Evolutionary conservation across 371 early-diverging fungal species (phyloP), one percentile per base, ranked within the genome.

Genomic region (Syncephalastrum sp.): DNA sequence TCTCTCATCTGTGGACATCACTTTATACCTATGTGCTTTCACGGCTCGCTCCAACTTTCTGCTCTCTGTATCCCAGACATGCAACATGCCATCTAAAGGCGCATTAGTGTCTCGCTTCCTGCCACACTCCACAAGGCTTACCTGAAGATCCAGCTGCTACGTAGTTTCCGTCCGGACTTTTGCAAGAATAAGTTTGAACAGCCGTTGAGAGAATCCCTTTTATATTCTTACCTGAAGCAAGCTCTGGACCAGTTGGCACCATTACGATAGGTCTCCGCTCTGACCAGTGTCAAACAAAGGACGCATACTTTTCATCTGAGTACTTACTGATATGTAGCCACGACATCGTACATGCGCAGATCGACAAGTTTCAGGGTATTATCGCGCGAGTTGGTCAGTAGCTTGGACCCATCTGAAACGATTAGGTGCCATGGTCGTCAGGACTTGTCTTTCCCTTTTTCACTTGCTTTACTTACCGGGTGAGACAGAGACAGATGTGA

Each of bases 371-470:
- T 86, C 12, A 98, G 73, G 12, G 92, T 92, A 67, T 96, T 93
- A 68, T 98, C 98, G 50, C 94, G 80, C 23, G 96, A 95, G 64
- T 91, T 94, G 10, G 96, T 94, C 72, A 96, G 68, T 1, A 98
- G 55, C 41, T 78, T 72, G n/a, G 77, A 77, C 4, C 83, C 78
- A 66, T 89, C 94, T 62, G 2, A 14, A 16, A 38, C 46, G 49
- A 12, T 25, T 38, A 55, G 24, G 41, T 50, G 29, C 16, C 8
- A 53, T 17, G 43, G 24, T 14, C 44, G 46, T 13, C 25, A 29
- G 14, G 19, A 41, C 24, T 56, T 19, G 46, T 27, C 25, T 19
- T 16, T 8, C 24, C 21, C 2, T 21, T 21, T 21, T 21, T 21
- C 2, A 0, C 21, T 2, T 21, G 21, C 21, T 21, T 21, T 21